Conservation (phyloP, 192 early-diverging fungal species). For the Gamsiella multidivaricata region DNA sequence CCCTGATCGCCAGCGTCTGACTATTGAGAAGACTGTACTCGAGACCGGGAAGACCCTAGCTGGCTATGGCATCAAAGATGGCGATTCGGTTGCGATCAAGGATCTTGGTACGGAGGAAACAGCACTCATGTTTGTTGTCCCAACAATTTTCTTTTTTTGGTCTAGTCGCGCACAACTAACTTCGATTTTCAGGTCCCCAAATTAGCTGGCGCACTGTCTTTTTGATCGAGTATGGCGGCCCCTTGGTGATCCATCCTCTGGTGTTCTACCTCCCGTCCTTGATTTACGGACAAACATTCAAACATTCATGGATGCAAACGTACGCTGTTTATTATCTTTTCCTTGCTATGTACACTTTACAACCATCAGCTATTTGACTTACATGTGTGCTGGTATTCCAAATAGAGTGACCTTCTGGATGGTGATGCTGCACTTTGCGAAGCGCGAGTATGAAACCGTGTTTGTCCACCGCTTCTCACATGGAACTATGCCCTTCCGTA, state of each 20-base stretch:
- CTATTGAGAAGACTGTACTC: constrained; percentile 68
- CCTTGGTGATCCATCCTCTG: constrained; percentile 86
- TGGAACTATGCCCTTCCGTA: constrained; percentile 93
- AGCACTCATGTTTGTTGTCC: too few relatives aligned
- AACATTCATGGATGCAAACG: constrained; percentile 81
- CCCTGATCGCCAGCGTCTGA: constrained; percentile 86
- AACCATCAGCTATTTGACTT: too few relatives aligned
- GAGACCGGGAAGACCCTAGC: constrained; percentile 68
- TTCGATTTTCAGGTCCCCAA: constrained; percentile 82
- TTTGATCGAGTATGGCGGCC: constrained; percentile 93
- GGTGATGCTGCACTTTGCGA: constrained; percentile 87
- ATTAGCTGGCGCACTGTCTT: constrained; percentile 97
- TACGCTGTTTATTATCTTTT: constrained; percentile 13
- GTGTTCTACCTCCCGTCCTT: constrained; percentile 79
- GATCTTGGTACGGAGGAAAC: constrained; percentile 62
- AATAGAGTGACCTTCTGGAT: constrained; percentile 72
- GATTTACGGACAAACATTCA: constrained; percentile 74
- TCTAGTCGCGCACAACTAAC: too few relatives aligned
- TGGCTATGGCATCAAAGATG: constrained; percentile 72
- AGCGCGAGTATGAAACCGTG: constrained; percentile 92
- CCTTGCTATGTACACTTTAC: constrained; percentile 84
- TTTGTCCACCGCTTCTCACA: constrained; percentile 95
- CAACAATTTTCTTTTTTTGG: too few relatives aligned
- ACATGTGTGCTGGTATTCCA: too few relatives aligned
- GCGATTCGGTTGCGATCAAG: constrained; percentile 72